A percentile compares a stretch with the other conserved stretches of the same genome.
Conservation (phyloP, 805 yeast genomes). For the Kuraishia ogatae region DNA sequence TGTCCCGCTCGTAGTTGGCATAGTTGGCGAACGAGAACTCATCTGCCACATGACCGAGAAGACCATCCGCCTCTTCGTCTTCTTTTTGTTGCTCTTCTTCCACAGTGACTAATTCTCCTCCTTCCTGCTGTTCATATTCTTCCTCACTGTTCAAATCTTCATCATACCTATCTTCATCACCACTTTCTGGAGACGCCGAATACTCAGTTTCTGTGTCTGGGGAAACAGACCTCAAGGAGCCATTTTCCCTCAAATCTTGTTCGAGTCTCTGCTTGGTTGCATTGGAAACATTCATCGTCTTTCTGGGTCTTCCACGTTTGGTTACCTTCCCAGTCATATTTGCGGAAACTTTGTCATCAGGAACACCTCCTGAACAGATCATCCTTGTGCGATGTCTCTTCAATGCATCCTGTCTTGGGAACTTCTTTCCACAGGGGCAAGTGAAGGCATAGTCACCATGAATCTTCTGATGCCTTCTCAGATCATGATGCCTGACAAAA, state of each 20-base stretch:
- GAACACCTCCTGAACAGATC: slow-evolving; percentile 73
- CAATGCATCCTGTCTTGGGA: slow-evolving; percentile 84
- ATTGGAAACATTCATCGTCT: slow-evolving; percentile 3
- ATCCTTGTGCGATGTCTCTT: slow-evolving; percentile 70
- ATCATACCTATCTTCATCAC: slow-evolving; percentile 4
- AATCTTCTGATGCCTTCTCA: slow-evolving; percentile 81
- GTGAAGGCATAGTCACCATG: slow-evolving; percentile 65
- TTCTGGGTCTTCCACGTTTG: slow-evolving; percentile 28
- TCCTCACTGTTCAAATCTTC: not conserved
- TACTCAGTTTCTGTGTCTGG: not conserved
- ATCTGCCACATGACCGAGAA: not conserved
- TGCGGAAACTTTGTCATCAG: slow-evolving; percentile 18
- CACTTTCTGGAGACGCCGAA: not conserved
- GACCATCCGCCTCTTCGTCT: not conserved
- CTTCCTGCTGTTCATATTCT: not conserved
- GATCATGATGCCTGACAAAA: slow-evolving; percentile 93
- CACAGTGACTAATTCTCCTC: not conserved
- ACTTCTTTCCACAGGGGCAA: slow-evolving; percentile 93
- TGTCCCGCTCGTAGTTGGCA: not conserved
- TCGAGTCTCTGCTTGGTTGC: not conserved
- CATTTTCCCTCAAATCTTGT: not conserved
- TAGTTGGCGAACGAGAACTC: not conserved
- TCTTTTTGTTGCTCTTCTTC: not conserved
- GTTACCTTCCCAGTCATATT: slow-evolving; percentile 17
- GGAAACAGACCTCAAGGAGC: not conserved